Evolutionary conservation across 148 eudicot species (phyloP), one percentile per base, ranked within the genome.

Genomic region (Selenicereus undatus): DNA sequence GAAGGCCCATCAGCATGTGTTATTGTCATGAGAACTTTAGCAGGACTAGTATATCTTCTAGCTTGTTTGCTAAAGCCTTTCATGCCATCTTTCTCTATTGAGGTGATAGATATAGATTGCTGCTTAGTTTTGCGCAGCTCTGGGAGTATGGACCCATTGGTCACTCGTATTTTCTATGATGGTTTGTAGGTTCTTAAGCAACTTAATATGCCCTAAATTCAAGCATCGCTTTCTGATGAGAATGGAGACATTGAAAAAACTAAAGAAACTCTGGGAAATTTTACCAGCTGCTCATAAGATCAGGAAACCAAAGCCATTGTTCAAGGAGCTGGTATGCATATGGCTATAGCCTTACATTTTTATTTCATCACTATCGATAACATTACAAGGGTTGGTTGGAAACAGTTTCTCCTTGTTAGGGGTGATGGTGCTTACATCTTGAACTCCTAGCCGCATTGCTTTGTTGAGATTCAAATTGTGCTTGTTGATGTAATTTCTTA

Each of bases 11-110:
- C 88, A 83, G 84, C 93, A 12, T 94, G 98, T 87, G 86, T 91
- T 27, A 80, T 91, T 51, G 95, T 93, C 66, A 91, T 94, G 93
- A 94, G 78, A 86, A 92, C 97, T 83, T 71, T 97, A 43, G 90
- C 91, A 11, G 98, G 97, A 78, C 79, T 94, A 77, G 98, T 93
- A 10, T 90, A 91, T 88, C 91, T 94, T 73, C 90, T 94, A 74
- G 93, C 95, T 50, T 89, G 92, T 78, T 88, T 94, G 45, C 84
- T 94, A 36, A 97, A 94, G 88, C 98, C 98, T 58, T 94, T 88
- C 76, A 93, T 94, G 89, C 98, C 98, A 78, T 94, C 98, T 51
- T 91, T 94, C 81, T 89, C 97, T 21, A 30, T 60, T 72, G 93
- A 91, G 97, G 98, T 93, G 83, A 84, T 76, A 83, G 76, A 76